Evolutionary conservation across 169 alveolate genomes (phyloP).

Genomic region (Cryptosporidium felis): DNA sequence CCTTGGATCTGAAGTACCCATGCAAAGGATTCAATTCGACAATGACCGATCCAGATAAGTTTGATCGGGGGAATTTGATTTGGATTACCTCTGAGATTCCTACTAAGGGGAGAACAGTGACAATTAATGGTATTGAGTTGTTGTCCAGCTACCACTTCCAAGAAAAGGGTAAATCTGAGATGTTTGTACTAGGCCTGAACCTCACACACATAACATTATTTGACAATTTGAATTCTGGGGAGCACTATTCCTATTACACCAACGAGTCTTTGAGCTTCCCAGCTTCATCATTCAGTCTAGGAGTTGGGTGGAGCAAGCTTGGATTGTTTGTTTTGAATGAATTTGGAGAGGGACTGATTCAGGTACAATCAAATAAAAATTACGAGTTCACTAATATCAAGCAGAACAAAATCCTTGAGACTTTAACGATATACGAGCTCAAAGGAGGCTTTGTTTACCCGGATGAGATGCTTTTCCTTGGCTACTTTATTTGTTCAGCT

Average conservation of each 20-base stretch:
- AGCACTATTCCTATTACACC: slow-evolving; percentile 23
- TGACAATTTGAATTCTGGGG: neutral
- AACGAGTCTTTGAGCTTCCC: slow-evolving; percentile 4
- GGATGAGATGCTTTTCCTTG: neutral
- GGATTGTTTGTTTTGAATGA: slow-evolving; percentile 32
- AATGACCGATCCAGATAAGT: neutral
- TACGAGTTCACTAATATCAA: neutral
- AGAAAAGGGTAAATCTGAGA: neutral
- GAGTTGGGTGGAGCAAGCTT: slow-evolving; percentile 44
- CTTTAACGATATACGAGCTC: neutral
- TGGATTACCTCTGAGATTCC: slow-evolving; percentile 10
- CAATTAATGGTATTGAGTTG: neutral
- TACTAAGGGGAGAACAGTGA: slow-evolving; percentile 2
- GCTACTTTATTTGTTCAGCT: neutral
- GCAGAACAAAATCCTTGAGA: neutral
- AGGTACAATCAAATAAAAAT: neutral
- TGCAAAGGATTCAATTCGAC: neutral
- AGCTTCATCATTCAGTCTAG: neutral
- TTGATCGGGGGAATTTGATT: neutral
- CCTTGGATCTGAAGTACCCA: neutral
- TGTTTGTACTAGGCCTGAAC: slow-evolving; percentile 9
- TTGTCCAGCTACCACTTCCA: neutral
- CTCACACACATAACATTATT: neutral
- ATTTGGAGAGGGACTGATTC: neutral
- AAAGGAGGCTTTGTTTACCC: neutral